A percentile compares a stretch with the other conserved stretches of the same genome.
These are phyloP conservation scores for Phytophthora sansomeana DNA, from an alignment of 352 stramenopile genomes.

Conservation along the genomic window DNA sequence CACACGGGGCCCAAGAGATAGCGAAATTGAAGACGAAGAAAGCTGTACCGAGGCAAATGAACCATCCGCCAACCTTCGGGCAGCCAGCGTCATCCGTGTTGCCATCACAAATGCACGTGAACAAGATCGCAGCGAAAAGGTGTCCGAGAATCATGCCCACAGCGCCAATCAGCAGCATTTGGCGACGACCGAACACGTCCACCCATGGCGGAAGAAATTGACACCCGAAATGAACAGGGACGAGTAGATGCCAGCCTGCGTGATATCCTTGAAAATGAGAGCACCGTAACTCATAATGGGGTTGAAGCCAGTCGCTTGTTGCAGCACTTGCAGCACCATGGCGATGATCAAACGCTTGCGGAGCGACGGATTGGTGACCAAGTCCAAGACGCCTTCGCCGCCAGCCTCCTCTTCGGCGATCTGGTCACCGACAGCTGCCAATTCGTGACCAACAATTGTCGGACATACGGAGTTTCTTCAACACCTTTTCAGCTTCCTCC, in stretches of 20 bases:
- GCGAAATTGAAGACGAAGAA: too few relatives aligned
- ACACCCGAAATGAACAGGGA: slow-evolving; percentile 21
- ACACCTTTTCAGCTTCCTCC: slow-evolving; percentile 41
- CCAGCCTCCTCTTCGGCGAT: slow-evolving; percentile 37
- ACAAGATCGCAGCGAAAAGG: slow-evolving; percentile 20
- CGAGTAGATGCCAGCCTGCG: slow-evolving; percentile 34
- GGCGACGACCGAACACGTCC: slow-evolving; percentile 7
- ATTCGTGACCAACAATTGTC: slow-evolving; percentile 39
- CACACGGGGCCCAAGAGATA: slow-evolving; percentile 48
- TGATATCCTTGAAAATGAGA: too few relatives aligned
- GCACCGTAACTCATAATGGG: slow-evolving; percentile 40
- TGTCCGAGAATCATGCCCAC: slow-evolving; percentile 13
- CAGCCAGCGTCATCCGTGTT: too few relatives aligned
- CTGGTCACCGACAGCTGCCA: slow-evolving; percentile 45
- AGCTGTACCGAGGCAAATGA: too few relatives aligned
- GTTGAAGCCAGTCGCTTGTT: slow-evolving; percentile 49
- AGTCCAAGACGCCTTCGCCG: slow-evolving; percentile 20
- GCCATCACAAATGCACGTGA: slow-evolving; percentile 12
- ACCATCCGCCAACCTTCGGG: too few relatives aligned
- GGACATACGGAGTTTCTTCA: slow-evolving; percentile 36
- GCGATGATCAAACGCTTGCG: slow-evolving; percentile 39
- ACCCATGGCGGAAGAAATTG: slow-evolving; percentile 23
- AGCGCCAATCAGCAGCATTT: slow-evolving; percentile 16
- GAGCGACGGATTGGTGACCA: slow-evolving; percentile 36
- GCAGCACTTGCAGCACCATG: slow-evolving; percentile 49